phyloP scores from a whole-genome alignment of 202 grass and related monocot species.

The Dendrocalamus latiflorus region DNA sequence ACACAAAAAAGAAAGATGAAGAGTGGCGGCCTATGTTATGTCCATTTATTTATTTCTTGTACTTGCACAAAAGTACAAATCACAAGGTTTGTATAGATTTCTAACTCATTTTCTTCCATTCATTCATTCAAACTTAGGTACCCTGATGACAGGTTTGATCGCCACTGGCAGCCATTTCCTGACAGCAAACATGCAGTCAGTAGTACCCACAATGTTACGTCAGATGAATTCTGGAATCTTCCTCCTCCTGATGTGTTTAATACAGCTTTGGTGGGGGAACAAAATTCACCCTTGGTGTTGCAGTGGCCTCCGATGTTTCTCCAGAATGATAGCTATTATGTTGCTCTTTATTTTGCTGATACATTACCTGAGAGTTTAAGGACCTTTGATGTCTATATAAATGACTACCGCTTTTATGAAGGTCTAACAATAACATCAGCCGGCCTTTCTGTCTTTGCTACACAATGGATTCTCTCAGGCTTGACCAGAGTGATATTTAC shows the following conservation, averaged over 20 bases:
- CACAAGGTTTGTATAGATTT: not conserved
- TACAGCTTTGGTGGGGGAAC: constrained; percentile 65
- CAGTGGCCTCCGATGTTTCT: constrained; percentile 76
- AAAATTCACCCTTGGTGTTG: constrained; percentile 49
- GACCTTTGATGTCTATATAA: constrained; percentile 70
- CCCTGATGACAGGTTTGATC: constrained; percentile 73
- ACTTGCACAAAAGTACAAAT: not conserved
- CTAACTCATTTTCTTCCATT: constrained; percentile 17
- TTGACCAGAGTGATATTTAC: constrained; percentile 61
- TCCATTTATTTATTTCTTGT: not conserved
- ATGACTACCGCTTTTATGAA: constrained; percentile 64
- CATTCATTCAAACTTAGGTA: constrained; percentile 50
- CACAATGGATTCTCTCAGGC: constrained; percentile 78
- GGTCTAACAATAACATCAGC: constrained; percentile 56
- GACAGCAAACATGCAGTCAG: constrained; percentile 52
- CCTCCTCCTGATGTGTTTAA: constrained; percentile 66
- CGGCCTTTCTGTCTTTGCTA: constrained; percentile 76
- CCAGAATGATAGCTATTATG: constrained; percentile 79
- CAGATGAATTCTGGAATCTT: constrained; percentile 82
- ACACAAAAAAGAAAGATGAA: not conserved
- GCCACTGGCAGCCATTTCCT: constrained; percentile 78
- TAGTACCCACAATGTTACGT: constrained; percentile 77
- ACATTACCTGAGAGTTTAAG: constrained; percentile 55
- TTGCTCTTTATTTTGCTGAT: constrained; percentile 93
- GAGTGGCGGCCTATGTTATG: not conserved